Evolutionary conservation across 257 asterid genomes (phyloP), one percentile per base, ranked within the genome.

Genomic region (Lycium ferocissimum): DNA sequence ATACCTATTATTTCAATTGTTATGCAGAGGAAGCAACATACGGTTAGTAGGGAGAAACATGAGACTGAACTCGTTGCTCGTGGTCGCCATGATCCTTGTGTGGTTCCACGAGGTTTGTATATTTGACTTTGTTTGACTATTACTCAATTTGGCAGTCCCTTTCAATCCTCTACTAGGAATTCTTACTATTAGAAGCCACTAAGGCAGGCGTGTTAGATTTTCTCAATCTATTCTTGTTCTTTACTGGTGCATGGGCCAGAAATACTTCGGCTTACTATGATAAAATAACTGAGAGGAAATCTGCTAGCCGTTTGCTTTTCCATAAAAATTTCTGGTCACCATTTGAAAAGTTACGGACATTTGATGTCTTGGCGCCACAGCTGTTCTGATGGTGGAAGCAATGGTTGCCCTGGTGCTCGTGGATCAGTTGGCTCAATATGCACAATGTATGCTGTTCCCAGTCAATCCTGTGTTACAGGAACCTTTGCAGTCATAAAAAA

Each of bases 331-430:
- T 38, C 43, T 38, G 43, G 5, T 2, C 43, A 38, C 43, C 43
- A 38, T 5, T 38, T 38, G 43, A 38, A 38, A 38, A 38, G 43
- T 38, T 38, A 38, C 43, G 43, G 78, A 38, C 14, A 38, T 82
- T 83, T 83, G 14, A 56, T 85, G 40, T 70, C 33, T 70, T 85
- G 58, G 33, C 85, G 87, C 45, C 78, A 83, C 94, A 96, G 99
- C 98, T 45, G 98, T 96, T 85, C 99, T 98, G 3, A 94, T 96
- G 98, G 99, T 96, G 92, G 99, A 96, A 91, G 95, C 98, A 67
- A 92, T 93, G 94, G 97, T 95, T 12, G 98, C 98, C 4, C 90
- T 96, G 84, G 98, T 94, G 84, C 97, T 96, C 18, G 93, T 93
- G 18, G 98, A 96, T 89, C 99, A 96, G 78, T 85, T 96, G 98